These are phyloP conservation scores for Spathaspora sp. DNA, from an alignment of 805 yeast genomes.

Conservation along the genomic window DNA sequence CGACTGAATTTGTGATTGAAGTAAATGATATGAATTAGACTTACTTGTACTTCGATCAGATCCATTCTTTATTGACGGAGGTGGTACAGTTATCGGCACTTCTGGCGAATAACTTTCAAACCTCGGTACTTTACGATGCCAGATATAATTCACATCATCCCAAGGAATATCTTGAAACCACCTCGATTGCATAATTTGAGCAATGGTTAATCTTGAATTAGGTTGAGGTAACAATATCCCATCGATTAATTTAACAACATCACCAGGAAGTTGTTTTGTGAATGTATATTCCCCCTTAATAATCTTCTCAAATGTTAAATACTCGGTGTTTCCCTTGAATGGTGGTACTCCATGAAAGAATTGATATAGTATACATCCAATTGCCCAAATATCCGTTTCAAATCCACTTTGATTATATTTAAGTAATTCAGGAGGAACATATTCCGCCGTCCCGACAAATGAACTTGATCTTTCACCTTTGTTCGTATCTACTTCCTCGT, in stretches of 20 bases:
- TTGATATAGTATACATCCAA: constrained; percentile 86
- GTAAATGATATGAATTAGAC: constrained; percentile 34
- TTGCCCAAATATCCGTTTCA: constrained; percentile 89
- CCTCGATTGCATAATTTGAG: constrained; percentile 27
- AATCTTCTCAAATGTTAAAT: constrained; percentile 84
- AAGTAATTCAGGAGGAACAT: constrained; percentile 80
- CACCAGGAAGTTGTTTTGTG: constrained; percentile 24
- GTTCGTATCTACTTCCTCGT: background rate
- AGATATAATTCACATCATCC: constrained; percentile 37
- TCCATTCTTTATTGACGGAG: constrained; percentile 31
- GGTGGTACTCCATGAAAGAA: constrained; percentile 84
- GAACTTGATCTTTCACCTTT: constrained; percentile 46
- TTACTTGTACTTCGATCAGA: constrained; percentile 34
- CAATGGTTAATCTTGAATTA: constrained; percentile 24
- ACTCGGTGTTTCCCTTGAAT: constrained; percentile 81
- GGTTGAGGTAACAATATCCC: constrained; percentile 31
- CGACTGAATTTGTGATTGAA: constrained; percentile 35
- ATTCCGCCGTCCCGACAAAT: constrained; percentile 88
- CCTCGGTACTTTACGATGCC: constrained; percentile 33
- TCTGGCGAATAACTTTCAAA: constrained; percentile 22
- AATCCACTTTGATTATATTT: constrained; percentile 76
- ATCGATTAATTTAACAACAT: constrained; percentile 29
- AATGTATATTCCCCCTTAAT: constrained; percentile 68
- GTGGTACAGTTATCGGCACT: background rate
- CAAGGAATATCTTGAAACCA: constrained; percentile 40